phyloP scores from a whole-genome alignment of 1,284 basidiomycete genomes.

The Abortiporus biennis region DNA sequence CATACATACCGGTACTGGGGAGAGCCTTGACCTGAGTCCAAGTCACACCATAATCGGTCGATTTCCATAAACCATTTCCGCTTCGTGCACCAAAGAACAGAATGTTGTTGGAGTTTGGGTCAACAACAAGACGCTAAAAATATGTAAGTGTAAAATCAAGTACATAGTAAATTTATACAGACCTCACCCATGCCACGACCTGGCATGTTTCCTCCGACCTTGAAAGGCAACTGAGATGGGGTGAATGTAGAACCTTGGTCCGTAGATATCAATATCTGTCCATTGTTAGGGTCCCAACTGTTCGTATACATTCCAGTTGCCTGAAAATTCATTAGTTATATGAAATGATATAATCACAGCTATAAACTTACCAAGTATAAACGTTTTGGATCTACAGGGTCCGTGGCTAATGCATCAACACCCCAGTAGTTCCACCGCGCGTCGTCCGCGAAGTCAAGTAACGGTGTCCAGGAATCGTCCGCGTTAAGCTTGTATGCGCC shows the following conservation, averaged over 20 bases:
- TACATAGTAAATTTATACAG: neutral
- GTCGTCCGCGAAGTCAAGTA: slow-evolving; percentile 54
- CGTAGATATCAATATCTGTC: slow-evolving; percentile 55
- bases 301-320: slow-evolving; percentile 65
- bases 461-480: slow-evolving; percentile 54
- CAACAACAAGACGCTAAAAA: slow-evolving; percentile 49
- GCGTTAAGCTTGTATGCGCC: slow-evolving; percentile 59
- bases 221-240: slow-evolving; percentile 48
- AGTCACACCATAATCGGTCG: slow-evolving; percentile 46
- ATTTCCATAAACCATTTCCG: slow-evolving; percentile 61
- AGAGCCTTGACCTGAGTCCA: slow-evolving; percentile 55
- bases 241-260: slow-evolving; percentile 53
- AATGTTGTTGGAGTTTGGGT: slow-evolving; percentile 55
- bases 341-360: neutral
- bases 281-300: slow-evolving; percentile 60
- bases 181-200: slow-evolving; percentile 47
- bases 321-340: slow-evolving; percentile 20
- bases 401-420: slow-evolving; percentile 56
- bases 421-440: slow-evolving; percentile 60
- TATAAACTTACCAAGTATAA: slow-evolving; percentile 39
- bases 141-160: neutral
- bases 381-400: slow-evolving; percentile 49
- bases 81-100: slow-evolving; percentile 58
- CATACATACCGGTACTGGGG: slow-evolving; percentile 42
- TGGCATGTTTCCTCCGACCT: slow-evolving; percentile 65